phyloP scores from a whole-genome alignment of 2,329 filamentous ascomycete species.

The Magnaporthiopsis incrustans region DNA sequence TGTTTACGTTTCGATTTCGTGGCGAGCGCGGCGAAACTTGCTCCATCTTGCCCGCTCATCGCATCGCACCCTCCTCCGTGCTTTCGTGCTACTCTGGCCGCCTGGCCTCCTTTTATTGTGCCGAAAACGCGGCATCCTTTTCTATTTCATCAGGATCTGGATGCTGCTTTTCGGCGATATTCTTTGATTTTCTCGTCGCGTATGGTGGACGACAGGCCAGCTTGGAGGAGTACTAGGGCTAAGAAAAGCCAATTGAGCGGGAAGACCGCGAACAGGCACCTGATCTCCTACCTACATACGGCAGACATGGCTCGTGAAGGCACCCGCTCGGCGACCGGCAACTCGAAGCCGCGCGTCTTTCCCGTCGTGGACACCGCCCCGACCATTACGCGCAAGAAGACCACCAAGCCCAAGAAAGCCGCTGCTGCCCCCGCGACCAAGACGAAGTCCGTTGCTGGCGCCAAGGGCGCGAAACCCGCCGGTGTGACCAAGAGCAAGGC shows the following conservation, averaged over 20 bases:
- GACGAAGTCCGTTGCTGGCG: slow-evolving; percentile 16
- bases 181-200: background rate
- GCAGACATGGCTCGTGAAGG: slow-evolving; percentile 39
- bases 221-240: background rate
- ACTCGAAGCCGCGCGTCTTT: slow-evolving; percentile 45
- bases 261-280: background rate
- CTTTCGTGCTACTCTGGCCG: background rate
- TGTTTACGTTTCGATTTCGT: background rate
- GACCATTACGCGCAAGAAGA: slow-evolving; percentile 31
- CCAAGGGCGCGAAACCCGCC: slow-evolving; percentile 22
- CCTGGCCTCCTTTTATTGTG: background rate
- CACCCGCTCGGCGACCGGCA: slow-evolving; percentile 43
- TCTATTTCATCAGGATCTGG: background rate
- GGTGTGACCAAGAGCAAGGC: slow-evolving; percentile 30
- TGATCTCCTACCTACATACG: background rate
- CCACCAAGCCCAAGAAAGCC: slow-evolving; percentile 11
- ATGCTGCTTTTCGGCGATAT: background rate
- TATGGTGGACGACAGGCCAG: background rate
- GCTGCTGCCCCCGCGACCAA: slow-evolving; percentile 18
- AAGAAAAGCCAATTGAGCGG: background rate
- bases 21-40: background rate
- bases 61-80: background rate
- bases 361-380: slow-evolving; percentile 38
- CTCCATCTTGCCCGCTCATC: background rate
- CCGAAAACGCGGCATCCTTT: background rate